Evolutionary conservation across 179 eudicot species (phyloP).

Genomic region (Beta corolliflora): DNA sequence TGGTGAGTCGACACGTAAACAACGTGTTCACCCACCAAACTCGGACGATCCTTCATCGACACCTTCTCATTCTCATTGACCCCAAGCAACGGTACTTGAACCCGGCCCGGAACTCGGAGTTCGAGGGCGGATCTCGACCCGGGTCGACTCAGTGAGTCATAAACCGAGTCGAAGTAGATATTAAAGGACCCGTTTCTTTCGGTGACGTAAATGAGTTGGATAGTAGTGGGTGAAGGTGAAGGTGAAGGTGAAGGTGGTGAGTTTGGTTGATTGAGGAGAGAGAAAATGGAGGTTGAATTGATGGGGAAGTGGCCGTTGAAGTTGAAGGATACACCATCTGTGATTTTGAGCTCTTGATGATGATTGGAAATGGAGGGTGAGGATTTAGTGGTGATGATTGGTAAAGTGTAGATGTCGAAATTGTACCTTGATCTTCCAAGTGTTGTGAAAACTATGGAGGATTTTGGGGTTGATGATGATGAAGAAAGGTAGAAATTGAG

Average conservation of each 20-base stretch:
- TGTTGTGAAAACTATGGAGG: constrained; percentile 60
- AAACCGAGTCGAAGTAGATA: constrained; percentile 45
- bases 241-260: constrained; percentile 19
- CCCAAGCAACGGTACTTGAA: constrained; percentile 39
- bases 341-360: no score
- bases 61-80: constrained; percentile 21
- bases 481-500: neutral
- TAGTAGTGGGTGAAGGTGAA: neutral
- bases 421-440: constrained; percentile 57
- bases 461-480: constrained; percentile 17
- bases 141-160: constrained; percentile 26
- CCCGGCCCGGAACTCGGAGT: constrained; percentile 21
- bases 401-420: constrained; percentile 73
- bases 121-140: constrained; percentile 41
- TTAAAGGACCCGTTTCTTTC: constrained; percentile 60
- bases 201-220: constrained; percentile 54
- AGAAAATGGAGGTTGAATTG: no score
- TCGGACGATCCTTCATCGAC: constrained; percentile 79
- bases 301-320: no score
- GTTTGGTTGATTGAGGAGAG: no score
- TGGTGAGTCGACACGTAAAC: no score
- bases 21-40: constrained; percentile 68
- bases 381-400: constrained; percentile 29
- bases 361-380: no score
- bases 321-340: no score